Conservation (phyloP, 2,329 filamentous ascomycete species). For the Hymenoscyphus repandus region DNA sequence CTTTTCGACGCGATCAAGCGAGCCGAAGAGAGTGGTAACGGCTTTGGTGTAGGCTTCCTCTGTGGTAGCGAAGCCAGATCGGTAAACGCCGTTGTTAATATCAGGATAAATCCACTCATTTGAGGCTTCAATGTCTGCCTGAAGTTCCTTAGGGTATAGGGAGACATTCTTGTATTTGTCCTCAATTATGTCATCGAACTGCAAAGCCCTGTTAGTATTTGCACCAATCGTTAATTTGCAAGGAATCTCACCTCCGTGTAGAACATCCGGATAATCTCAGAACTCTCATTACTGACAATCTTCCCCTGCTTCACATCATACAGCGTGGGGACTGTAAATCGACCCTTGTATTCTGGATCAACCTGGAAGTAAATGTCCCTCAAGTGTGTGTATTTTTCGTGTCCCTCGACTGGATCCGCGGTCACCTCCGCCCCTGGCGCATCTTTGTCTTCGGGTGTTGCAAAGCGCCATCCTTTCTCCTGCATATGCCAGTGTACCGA, state of each 20-base stretch:
- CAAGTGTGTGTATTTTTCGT: slow-evolving; percentile 61
- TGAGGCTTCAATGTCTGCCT: slow-evolving; percentile 62
- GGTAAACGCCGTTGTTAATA: slow-evolving; percentile 70
- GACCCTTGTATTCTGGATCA: slow-evolving; percentile 59
- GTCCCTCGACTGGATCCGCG: slow-evolving; percentile 55
- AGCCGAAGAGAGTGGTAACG: slow-evolving; percentile 65
- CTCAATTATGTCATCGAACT: slow-evolving; percentile 67
- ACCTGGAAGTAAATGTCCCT: slow-evolving; percentile 63
- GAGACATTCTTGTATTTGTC: slow-evolving; percentile 55
- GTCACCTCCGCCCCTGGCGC: slow-evolving; percentile 56
- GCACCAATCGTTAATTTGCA: not conserved
- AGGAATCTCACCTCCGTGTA: slow-evolving; percentile 62
- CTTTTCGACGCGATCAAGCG: slow-evolving; percentile 70
- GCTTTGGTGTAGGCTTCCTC: slow-evolving; percentile 78
- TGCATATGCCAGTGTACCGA: slow-evolving; percentile 58
- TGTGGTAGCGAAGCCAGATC: slow-evolving; percentile 78
- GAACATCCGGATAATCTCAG: slow-evolving; percentile 81
- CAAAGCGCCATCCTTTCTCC: slow-evolving; percentile 62
- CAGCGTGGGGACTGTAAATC: slow-evolving; percentile 65
- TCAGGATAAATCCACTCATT: slow-evolving; percentile 76
- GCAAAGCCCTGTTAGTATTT: slow-evolving; percentile 37
- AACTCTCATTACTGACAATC: slow-evolving; percentile 79
- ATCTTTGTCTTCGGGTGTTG: slow-evolving; percentile 49
- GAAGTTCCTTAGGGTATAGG: slow-evolving; percentile 63
- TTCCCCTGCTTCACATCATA: slow-evolving; percentile 60